Conservation (phyloP, 2,329 filamentous ascomycete species). For the Pseudomassariella vexata region DNA sequence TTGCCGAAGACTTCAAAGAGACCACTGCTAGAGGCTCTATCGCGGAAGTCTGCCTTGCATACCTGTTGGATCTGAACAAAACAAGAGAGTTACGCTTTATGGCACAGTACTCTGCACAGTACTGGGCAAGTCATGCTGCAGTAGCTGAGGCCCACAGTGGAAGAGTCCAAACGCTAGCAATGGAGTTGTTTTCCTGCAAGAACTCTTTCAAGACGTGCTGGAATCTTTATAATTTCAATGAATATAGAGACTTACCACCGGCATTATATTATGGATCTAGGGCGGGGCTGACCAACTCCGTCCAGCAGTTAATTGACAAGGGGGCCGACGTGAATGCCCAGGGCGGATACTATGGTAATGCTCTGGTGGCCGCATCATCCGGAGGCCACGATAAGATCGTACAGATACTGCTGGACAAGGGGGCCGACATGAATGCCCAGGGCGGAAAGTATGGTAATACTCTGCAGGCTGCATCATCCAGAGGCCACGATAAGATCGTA, state of each 20-base stretch:
- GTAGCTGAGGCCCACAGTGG: constrained; percentile 8
- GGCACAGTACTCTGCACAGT: constrained; percentile 14
- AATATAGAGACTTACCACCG: neutral
- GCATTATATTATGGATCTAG: constrained; percentile 1
- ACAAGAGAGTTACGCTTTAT: constrained; percentile 10
- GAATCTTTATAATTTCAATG: neutral
- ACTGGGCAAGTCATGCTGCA: constrained; percentile 13
- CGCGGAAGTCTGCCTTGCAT: constrained; percentile 16
- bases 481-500: constrained; percentile 1
- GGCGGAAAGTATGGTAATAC: neutral
- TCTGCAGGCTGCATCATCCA: neutral
- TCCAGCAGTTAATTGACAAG: neutral
- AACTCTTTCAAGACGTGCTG: constrained; percentile 1
- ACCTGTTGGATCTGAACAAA: constrained; percentile 13
- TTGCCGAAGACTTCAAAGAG: constrained; percentile 7
- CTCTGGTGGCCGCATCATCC: constrained; percentile 1
- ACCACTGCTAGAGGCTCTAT: constrained; percentile 10
- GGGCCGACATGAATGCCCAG: neutral
- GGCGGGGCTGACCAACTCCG: neutral
- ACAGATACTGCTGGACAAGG: neutral
- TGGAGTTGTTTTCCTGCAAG: constrained; percentile 1
- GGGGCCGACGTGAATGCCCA: constrained; percentile 1
- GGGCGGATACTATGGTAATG: constrained; percentile 1
- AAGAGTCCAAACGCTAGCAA: neutral
- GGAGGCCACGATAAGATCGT: constrained; percentile 1